These are phyloP conservation scores for Leishmania arabica DNA, from an alignment of 208 protist species.

Conservation along the genomic window DNA sequence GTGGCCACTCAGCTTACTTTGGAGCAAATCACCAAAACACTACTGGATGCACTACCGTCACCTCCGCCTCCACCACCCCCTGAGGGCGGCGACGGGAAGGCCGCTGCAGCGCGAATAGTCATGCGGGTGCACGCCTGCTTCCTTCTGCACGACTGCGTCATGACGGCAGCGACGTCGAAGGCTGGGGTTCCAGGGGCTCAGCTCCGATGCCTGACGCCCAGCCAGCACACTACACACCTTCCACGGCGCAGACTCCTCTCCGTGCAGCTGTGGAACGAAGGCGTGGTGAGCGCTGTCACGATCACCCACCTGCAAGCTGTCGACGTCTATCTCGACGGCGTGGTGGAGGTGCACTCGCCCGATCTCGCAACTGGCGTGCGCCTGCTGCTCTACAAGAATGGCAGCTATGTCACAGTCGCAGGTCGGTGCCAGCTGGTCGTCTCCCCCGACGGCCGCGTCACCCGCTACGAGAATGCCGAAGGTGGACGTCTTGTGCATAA, in stretches of 20 bases:
- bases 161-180: conserved; percentile 6
- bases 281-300: conserved; percentile 17
- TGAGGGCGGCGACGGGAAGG: background rate
- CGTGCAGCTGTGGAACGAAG: conserved; percentile 44
- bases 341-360: conserved; percentile 41
- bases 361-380: conserved; percentile 31
- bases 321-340: conserved; percentile 48
- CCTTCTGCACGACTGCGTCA: conserved; percentile 12
- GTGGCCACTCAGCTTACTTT: conserved; percentile 46
- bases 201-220: conserved; percentile 11
- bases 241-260: conserved; percentile 14
- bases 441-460: conserved; percentile 11
- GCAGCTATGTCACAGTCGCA: conserved; percentile 39
- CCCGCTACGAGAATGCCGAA: conserved; percentile 3
- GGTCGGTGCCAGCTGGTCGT: conserved; percentile 7
- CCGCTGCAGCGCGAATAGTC: background rate
- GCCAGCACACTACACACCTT: background rate
- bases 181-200: conserved; percentile 16
- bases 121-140: conserved; percentile 29
- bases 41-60: conserved; percentile 46
- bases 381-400: conserved; percentile 47
- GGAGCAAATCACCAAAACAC: conserved; percentile 50
- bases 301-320: conserved; percentile 31
- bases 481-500: conserved; percentile 3
- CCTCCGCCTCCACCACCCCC: conserved; percentile 17